These are phyloP conservation scores for Penstemon barbatus DNA, from an alignment of 257 asterid genomes.

Conservation along the genomic window DNA sequence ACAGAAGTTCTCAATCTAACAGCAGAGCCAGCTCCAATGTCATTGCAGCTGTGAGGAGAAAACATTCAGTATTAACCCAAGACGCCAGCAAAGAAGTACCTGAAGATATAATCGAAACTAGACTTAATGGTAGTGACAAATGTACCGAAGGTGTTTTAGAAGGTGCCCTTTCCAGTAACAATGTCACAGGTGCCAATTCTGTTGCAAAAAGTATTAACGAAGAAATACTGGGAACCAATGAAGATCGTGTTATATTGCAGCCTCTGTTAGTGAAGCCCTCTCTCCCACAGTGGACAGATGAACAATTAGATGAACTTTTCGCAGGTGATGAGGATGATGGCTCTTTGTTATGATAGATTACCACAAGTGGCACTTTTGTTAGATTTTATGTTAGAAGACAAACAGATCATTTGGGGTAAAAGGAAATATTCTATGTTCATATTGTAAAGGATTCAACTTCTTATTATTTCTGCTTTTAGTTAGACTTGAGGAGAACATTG, in stretches of 20 bases:
- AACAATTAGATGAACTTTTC: conserved; percentile 75
- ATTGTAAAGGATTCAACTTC: no score
- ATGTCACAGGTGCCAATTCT: conserved; percentile 19
- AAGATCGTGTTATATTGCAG: conserved; percentile 41
- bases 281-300: conserved; percentile 78
- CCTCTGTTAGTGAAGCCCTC: conserved; percentile 37
- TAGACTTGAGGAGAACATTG: no score
- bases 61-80: conserved; percentile 27
- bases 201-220: conserved; percentile 21
- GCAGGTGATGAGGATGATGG: conserved; percentile 49
- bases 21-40: conserved; percentile 25
- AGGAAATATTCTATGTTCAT: no score
- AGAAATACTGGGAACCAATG: conserved; percentile 32
- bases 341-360: conserved; percentile 23
- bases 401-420: no score
- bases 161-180: conserved; percentile 18
- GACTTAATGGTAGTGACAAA: conserved; percentile 18
- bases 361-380: neutral
- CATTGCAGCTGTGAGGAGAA: conserved; percentile 27
- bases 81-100: conserved; percentile 23
- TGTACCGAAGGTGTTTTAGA: conserved; percentile 25
- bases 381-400: no score
- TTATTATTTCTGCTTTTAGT: no score
- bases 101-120: conserved; percentile 28
- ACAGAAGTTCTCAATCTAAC: conserved; percentile 32